phyloP scores from a whole-genome alignment of 1,284 basidiomycete species.

The Ceratobasidium sp. region DNA sequence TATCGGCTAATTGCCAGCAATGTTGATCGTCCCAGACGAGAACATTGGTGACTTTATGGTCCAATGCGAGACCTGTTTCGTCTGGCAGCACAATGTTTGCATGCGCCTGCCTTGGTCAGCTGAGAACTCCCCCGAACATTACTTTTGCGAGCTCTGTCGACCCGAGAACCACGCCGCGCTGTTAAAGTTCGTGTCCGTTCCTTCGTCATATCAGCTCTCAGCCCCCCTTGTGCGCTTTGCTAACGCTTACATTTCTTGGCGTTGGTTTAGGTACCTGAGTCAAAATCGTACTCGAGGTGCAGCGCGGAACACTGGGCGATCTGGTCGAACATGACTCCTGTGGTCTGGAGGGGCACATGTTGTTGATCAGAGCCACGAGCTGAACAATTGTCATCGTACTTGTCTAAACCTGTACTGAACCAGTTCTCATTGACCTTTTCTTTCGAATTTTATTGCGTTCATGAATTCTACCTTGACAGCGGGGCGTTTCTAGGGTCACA shows the following conservation, averaged over 20 bases:
- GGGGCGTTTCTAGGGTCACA: no score
- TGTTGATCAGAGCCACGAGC: neutral
- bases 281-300: neutral
- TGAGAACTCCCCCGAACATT: constrained; percentile 81
- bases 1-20: constrained; percentile 36
- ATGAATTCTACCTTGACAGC: neutral
- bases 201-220: neutral
- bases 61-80: constrained; percentile 95
- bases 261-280: constrained; percentile 2
- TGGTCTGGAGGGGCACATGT: neutral
- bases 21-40: constrained; percentile 61
- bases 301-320: neutral
- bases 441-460: constrained; percentile 2
- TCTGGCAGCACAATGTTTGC: constrained; percentile 98
- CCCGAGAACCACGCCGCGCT: constrained; percentile 86
- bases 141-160: constrained; percentile 93
- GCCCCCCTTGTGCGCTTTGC: no score
- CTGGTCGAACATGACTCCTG: neutral
- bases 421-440: neutral
- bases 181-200: constrained; percentile 28
- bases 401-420: constrained; percentile 2
- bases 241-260: constrained; percentile 9
- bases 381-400: neutral
- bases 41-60: constrained; percentile 90
- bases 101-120: constrained; percentile 91